Percentiles rank a stretch among this genome's conserved stretches.
Evolutionary conservation across 73 alveolate genomes (phyloP).

Genomic region (Stentor roeselii): DNA sequence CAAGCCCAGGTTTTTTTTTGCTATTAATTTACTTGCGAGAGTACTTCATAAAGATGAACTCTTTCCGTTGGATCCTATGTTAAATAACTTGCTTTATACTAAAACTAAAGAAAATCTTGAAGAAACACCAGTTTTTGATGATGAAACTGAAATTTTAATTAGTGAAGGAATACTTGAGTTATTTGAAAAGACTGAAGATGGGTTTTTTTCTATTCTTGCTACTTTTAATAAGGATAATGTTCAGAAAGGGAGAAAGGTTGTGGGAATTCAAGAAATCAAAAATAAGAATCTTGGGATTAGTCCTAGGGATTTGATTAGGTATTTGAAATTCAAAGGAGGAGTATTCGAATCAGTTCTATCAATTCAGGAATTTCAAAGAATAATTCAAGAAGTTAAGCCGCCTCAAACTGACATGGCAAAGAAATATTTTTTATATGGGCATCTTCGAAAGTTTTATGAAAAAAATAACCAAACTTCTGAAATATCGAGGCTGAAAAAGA

Average conservation of each 20-base stretch:
- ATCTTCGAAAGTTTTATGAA: neutral
- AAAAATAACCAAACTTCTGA: neutral
- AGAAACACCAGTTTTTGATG: constrained; percentile 53
- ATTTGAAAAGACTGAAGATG: constrained; percentile 39
- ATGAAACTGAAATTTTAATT: constrained; percentile 43
- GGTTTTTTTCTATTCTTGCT: constrained; percentile 43
- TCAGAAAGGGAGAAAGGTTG: constrained; percentile 35
- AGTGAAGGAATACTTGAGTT: constrained; percentile 50
- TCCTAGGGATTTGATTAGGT: constrained; percentile 51
- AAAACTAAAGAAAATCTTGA: constrained; percentile 58
- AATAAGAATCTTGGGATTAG: constrained; percentile 48
- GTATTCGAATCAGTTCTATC: neutral
- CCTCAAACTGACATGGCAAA: neutral
- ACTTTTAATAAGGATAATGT: constrained; percentile 37
- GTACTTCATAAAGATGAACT: constrained; percentile 43
- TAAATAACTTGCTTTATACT: too few species aligned
- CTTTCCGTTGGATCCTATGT: constrained; percentile 51
- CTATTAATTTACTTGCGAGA: constrained; percentile 49
- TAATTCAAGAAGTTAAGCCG: neutral
- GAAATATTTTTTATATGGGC: neutral
- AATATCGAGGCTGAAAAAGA: neutral
- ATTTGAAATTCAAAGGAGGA: constrained; percentile 2
- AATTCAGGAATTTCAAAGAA: neutral
- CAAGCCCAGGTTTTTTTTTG: constrained; percentile 51
- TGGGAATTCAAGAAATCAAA: constrained; percentile 46